Base-by-base conservation (phyloP, 2,329 filamentous ascomycete species). In the Westerdykella aurantiaca region DNA sequence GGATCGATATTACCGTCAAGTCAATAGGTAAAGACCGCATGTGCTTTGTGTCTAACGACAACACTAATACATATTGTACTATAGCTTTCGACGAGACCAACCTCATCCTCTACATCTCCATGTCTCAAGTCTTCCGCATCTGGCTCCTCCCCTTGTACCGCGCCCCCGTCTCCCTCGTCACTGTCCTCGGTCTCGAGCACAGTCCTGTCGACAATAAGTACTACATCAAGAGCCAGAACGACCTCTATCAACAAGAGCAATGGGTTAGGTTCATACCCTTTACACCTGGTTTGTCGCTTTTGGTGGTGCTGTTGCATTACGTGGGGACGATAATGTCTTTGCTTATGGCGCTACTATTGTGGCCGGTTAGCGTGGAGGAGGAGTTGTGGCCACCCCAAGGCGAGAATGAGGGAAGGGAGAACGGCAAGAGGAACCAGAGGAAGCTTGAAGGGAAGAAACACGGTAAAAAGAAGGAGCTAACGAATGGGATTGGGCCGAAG, bases 191-290 rank as follows among this genome's bases (percentile, higher is more conserved):
- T 33, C 78, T 91, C 13, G 72, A 72, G 2, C 74, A 74, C 13
- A 66, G 73, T 40, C 46, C 48, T n/a, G 40, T 40, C 5, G 48
- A 56, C 31, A 67, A 57, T 17, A 76, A 75, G 45, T 93, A 89
- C 69, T 86, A 83, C 61, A 90, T 95, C 50, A 66, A 73, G 6
- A 77, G 74, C 14, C 89, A 95, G 62, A 82, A 94, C 52, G 88
- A 95, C 60, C 69, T 90, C 6, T 95, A 95, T 59, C 86, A 91
- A 57, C 74, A 81, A 1, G 83, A 81, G 39, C 84, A 95, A 53
- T 83, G 83, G 49, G 71, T 91, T 48, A 83, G 83, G 55, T 93
- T 94, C 59, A 55, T 90, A 3, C 33, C 33, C 33, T 14, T 35
- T 14, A 57, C 78, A 9, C 78, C 72, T 10, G 75, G 78, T 0